phyloP scores from a whole-genome alignment of 805 yeast genomes.

The Saccharomyces kudriavzevii region DNA sequence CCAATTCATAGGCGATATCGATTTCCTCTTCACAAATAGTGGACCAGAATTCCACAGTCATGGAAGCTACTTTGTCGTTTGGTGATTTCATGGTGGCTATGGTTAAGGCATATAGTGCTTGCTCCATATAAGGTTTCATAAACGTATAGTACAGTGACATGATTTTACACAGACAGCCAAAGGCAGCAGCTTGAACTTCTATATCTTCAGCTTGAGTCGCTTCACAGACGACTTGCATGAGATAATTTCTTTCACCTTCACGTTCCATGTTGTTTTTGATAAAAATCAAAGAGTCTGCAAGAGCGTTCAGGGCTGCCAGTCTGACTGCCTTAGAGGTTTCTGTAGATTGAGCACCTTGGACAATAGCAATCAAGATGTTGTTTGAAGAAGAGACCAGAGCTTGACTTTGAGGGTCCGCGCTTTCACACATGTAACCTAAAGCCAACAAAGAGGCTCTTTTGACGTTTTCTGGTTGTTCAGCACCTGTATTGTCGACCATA shows the following conservation, averaged over 20 bases:
- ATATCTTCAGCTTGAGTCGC: conserved; percentile 85
- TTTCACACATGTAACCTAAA: conserved; percentile 93
- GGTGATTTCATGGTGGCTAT: conserved; percentile 81
- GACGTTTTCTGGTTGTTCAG: conserved; percentile 66
- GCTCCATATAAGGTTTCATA: conserved; percentile 96
- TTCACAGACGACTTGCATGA: conserved; percentile 98
- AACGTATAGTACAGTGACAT: conserved; percentile 81
- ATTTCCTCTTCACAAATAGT: conserved; percentile 98
- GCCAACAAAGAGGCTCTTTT: conserved; percentile 83
- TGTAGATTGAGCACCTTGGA: conserved; percentile 85
- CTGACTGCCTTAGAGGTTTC: conserved; percentile 74
- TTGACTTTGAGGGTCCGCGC: conserved; percentile 69
- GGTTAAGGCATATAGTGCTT: conserved; percentile 84
- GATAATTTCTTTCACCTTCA: conserved; percentile 91
- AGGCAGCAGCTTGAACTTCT: conserved; percentile 87
- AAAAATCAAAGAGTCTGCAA: conserved; percentile 84
- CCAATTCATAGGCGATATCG: conserved; percentile 63
- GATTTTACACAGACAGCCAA: conserved; percentile 88
- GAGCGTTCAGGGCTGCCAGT: conserved; percentile 83
- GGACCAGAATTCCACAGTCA: conserved; percentile 99
- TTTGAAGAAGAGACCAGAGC: conserved; percentile 77
- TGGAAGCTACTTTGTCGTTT: conserved; percentile 76
- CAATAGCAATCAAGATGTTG: conserved; percentile 89
- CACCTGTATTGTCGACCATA: conserved; percentile 78
- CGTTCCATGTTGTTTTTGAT: conserved; percentile 80